Percentiles rank a stretch among this genome's conserved stretches.
phyloP scores from a whole-genome alignment of 208 protist species.

The Crithidia mellificae region DNA sequence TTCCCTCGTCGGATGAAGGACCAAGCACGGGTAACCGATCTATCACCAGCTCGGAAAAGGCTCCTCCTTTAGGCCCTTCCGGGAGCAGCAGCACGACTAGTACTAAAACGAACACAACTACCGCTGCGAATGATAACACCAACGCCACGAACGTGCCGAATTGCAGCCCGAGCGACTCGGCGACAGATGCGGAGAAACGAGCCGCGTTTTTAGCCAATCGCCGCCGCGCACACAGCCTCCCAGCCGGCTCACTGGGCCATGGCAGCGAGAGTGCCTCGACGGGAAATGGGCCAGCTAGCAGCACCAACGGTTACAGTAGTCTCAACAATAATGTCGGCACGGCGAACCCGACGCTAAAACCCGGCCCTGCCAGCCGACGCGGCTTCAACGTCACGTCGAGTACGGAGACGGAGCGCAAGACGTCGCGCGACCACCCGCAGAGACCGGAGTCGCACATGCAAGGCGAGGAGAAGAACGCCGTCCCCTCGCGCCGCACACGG shows the following conservation, averaged over 20 bases:
- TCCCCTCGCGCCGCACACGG: background rate
- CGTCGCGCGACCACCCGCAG: background rate
- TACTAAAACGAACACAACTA: too few species aligned
- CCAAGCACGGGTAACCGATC: background rate
- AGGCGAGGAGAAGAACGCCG: background rate
- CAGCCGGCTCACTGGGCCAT: background rate
- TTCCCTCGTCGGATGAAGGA: slow-evolving; percentile 1
- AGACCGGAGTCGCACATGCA: slow-evolving; percentile 6
- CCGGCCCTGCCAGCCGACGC: background rate
- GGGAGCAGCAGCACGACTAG: background rate
- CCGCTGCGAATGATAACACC: too few species aligned
- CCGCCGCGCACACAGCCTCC: slow-evolving; percentile 3
- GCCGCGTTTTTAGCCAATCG: slow-evolving; percentile 8
- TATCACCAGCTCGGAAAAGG: background rate
- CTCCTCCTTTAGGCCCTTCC: background rate
- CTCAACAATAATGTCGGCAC: too few species aligned
- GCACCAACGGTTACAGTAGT: too few species aligned
- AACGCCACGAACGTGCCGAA: background rate
- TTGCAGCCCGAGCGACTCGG: background rate
- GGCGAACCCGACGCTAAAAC: background rate
- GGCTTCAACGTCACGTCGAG: background rate
- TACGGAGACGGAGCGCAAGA: background rate
- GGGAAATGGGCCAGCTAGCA: too few species aligned
- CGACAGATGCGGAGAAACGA: background rate
- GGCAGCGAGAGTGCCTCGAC: background rate